A percentile compares a stretch with the other conserved stretches of the same genome.
These are phyloP conservation scores for Uronychia binucleata DNA, from an alignment of 73 alveolate species.

Conservation along the genomic window DNA sequence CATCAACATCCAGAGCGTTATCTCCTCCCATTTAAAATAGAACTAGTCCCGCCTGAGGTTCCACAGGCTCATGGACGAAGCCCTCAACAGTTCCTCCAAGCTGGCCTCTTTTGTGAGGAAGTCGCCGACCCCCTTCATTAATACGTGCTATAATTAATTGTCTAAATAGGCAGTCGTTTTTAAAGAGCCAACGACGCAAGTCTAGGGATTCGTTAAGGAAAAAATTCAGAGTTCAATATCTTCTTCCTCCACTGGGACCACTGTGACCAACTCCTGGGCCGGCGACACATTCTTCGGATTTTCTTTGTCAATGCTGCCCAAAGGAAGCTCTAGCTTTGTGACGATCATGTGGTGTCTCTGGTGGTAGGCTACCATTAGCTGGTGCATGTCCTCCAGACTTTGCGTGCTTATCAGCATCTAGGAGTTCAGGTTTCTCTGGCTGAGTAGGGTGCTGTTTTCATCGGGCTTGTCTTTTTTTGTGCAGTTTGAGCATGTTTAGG, in stretches of 20 bases:
- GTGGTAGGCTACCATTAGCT: not conserved
- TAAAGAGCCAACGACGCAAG: not conserved
- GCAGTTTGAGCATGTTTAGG: too few species aligned
- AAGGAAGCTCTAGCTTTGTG: not conserved
- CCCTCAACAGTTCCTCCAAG: too few species aligned
- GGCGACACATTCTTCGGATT: not conserved
- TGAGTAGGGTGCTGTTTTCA: not conserved
- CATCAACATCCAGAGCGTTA: too few species aligned
- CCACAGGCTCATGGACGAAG: too few species aligned
- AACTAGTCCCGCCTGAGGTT: too few species aligned
- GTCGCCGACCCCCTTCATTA: not conserved
- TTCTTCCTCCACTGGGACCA: not conserved
- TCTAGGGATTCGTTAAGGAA: not conserved
- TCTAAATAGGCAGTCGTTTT: not conserved
- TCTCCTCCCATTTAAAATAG: too few species aligned
- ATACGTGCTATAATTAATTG: not conserved
- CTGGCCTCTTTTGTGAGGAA: too few species aligned
- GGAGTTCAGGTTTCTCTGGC: not conserved
- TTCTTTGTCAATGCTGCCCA: not conserved
- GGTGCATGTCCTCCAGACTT: not conserved
- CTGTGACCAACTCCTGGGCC: not conserved
- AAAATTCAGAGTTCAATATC: not conserved
- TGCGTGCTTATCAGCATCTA: not conserved
- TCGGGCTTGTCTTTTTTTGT: too few species aligned
- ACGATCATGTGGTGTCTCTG: not conserved